Evolutionary conservation across 2,329 filamentous ascomycete species (phyloP).

Genomic region (Epichloe gansuensis): DNA sequence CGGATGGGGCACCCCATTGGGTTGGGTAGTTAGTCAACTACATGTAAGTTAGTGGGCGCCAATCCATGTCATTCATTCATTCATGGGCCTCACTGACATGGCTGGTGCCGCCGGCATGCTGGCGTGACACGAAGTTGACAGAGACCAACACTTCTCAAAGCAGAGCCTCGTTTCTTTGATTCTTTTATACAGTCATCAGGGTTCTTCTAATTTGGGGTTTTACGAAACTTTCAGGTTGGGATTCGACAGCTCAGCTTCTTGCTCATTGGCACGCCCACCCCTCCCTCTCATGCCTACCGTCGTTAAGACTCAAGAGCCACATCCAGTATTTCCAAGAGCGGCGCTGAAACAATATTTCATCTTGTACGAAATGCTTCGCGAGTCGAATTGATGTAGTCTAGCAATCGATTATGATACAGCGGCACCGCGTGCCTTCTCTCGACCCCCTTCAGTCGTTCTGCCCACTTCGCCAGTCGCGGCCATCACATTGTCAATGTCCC

Average conservation of each 20-base stretch:
- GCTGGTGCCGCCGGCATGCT: background rate
- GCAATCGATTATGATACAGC: slow-evolving; percentile 24
- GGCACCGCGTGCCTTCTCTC: slow-evolving; percentile 7
- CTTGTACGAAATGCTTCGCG: slow-evolving; percentile 4
- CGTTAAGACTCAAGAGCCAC: too few relatives aligned
- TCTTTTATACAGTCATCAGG: background rate
- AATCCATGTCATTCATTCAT: background rate
- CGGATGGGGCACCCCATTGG: slow-evolving; percentile 2
- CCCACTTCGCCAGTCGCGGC: background rate
- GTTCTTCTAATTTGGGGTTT: background rate
- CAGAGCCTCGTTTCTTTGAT: background rate
- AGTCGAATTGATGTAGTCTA: slow-evolving; percentile 19
- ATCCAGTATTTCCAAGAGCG: background rate
- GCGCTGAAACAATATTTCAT: background rate
- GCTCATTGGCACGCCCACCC: background rate
- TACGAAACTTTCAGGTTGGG: background rate
- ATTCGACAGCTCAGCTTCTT: background rate
- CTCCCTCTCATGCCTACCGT: background rate
- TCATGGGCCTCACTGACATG: too few relatives aligned
- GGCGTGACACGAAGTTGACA: background rate
- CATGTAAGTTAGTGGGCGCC: too few relatives aligned
- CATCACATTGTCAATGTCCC: background rate
- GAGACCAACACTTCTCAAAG: too few relatives aligned
- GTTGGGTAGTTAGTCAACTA: too few relatives aligned
- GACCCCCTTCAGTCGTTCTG: background rate